Conservation (phyloP, 495 filamentous ascomycete species). For the Rusavskia elegans region DNA sequence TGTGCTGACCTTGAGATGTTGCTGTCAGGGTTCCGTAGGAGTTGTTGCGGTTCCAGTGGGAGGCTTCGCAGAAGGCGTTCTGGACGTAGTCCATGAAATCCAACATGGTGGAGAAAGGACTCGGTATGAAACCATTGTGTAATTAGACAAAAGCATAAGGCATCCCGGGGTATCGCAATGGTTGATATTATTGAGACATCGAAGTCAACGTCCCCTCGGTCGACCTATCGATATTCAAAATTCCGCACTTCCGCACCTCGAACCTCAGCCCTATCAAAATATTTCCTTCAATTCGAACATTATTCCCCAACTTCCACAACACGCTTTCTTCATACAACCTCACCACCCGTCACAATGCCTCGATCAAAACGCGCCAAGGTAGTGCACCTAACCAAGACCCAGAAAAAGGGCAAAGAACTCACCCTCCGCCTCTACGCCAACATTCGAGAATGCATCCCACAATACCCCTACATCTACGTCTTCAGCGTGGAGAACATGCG, state of each 20-base stretch:
- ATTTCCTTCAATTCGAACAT: not conserved
- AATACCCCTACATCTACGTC: conserved; percentile 82
- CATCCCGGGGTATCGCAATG: no score
- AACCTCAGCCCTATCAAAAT: not conserved
- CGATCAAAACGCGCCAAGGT: conserved; percentile 86
- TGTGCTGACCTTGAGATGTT: conserved; percentile 56
- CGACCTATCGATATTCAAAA: no score
- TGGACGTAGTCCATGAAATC: conserved; percentile 98
- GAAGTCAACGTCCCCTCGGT: no score
- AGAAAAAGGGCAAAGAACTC: conserved; percentile 83
- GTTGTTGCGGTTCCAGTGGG: conserved; percentile 85
- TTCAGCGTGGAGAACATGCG: conserved; percentile 96
- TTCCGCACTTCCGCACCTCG: no score
- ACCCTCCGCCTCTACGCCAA: conserved; percentile 76
- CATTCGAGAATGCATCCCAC: conserved; percentile 69
- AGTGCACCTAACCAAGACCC: conserved; percentile 73
- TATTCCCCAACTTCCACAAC: not conserved
- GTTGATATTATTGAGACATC: no score
- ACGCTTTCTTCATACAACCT: not conserved
- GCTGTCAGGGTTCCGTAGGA: conserved; percentile 77
- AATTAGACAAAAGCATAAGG: no score
- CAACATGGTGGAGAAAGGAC: conserved; percentile 45
- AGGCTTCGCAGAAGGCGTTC: conserved; percentile 73
- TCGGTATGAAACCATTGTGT: no score
- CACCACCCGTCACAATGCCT: conserved; percentile 50